Base-by-base conservation (phyloP, 352 stramenopile species). In the Globisporangium nagaii region DNA sequence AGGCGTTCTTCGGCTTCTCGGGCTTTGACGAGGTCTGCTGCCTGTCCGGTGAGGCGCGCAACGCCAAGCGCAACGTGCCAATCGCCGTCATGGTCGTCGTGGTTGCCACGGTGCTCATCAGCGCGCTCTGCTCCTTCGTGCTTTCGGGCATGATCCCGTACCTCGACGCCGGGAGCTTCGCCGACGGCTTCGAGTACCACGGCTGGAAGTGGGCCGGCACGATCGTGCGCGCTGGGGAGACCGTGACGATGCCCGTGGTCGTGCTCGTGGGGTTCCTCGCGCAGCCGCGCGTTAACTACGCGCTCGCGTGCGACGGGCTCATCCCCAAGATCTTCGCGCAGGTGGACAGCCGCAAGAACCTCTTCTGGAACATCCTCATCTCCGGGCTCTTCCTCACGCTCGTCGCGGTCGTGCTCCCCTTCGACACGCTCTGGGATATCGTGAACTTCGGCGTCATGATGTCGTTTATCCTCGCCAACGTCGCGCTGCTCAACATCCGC, bases 251-350 rank as follows among this genome's bases (percentile, higher is more conserved):
- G 65, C 94, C 94, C 2, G 74, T 98, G 0, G 94, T 98, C 34
- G 92, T 97, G 28, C 73, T 98, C 15, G 83, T 98, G 15, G 90
- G 76, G 19, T 91, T 98, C 55, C 65, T 98, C 17, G 90, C 93
- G 32, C 94, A 98, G 59, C 93, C 92, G 15, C 82, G 91, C 28
- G 62, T 98, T 20, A 92, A 96, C 61, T 97, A 93, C 65, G 90
- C 90, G 11, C 77, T 98, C 62, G 79, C 90, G 17, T 89, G 85
- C 40, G 96, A 98, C 65, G 94, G 94, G 12, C 79, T 98, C 8
- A 68, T 98, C 46, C 93, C 95, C 28, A 60, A 66, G 44, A 76
- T 97, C 27, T 98, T 98, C 74, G 77, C 76, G 1, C 9, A 48
- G 24, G 42, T 48, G 11, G 13, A 48, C 24, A n/a, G 1, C 19